Conservation (phyloP, 73 alveolate species). For the Paramecium bursaria region DNA sequence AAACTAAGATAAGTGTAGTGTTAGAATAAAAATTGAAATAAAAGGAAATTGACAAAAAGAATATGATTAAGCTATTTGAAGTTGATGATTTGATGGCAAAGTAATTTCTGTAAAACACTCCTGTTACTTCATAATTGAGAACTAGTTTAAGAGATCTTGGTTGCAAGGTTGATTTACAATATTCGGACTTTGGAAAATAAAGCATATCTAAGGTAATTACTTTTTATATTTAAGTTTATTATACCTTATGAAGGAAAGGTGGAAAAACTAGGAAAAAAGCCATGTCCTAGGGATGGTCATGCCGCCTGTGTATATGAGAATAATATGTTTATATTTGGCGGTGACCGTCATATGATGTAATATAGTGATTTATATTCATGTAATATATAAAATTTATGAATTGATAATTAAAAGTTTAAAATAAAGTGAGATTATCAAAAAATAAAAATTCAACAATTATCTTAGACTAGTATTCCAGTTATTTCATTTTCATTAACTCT, state of each 20-base stretch:
- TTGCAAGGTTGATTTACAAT: conserved; percentile 42
- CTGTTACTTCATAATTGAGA: conserved; percentile 58
- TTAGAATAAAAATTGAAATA: neutral
- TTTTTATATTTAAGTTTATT: neutral
- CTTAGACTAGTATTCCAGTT: conserved; percentile 27
- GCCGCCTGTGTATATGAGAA: conserved; percentile 75
- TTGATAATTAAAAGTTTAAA: too few relatives aligned
- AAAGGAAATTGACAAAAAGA: neutral
- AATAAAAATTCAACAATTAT: neutral
- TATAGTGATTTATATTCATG: conserved; percentile 77
- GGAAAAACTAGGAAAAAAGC: conserved; percentile 64
- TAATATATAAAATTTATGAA: neutral
- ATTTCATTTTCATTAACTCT: conserved; percentile 15
- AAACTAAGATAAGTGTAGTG: neutral
- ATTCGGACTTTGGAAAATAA: conserved; percentile 63
- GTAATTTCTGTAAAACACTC: conserved; percentile 4
- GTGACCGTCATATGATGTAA: conserved; percentile 89
- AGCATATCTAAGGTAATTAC: neutral
- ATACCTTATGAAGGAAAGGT: neutral
- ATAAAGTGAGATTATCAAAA: too few relatives aligned
- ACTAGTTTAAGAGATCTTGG: conserved; percentile 20
- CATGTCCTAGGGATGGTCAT: conserved; percentile 75
- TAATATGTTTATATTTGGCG: conserved; percentile 84
- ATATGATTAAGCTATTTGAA: conserved; percentile 39
- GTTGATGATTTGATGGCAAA: conserved; percentile 1